Percentiles rank a stretch among this genome's conserved stretches.
Evolutionary conservation across 2,329 filamentous ascomycete genomes (phyloP).

Genomic region (Conoideocrella luteorostrata): DNA sequence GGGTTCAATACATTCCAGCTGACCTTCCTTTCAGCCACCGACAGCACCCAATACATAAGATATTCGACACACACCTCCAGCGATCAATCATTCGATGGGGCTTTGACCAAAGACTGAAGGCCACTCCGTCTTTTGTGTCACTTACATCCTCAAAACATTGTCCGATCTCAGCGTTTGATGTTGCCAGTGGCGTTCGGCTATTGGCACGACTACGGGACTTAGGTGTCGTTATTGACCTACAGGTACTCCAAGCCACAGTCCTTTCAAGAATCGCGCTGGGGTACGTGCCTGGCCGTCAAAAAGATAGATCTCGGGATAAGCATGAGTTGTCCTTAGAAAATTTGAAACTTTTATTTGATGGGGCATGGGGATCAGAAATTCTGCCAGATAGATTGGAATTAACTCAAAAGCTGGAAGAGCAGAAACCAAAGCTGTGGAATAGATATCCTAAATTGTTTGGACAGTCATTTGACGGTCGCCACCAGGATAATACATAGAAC

Average conservation of each 20-base stretch:
- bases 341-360: slow-evolving; percentile 26
- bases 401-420: slow-evolving; percentile 20
- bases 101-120: slow-evolving; percentile 32
- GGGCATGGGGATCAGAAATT: slow-evolving; percentile 28
- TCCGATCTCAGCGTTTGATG: slow-evolving; percentile 20
- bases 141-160: slow-evolving; percentile 9
- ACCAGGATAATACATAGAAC: not conserved
- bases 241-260: slow-evolving; percentile 22
- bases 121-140: slow-evolving; percentile 12
- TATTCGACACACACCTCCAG: slow-evolving; percentile 37
- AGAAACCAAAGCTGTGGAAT: slow-evolving; percentile 23
- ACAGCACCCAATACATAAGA: slow-evolving; percentile 39
- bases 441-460: slow-evolving; percentile 22
- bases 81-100: slow-evolving; percentile 37
- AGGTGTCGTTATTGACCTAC: slow-evolving; percentile 28
- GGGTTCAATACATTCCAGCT: slow-evolving; percentile 22
- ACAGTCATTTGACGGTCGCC: slow-evolving; percentile 18
- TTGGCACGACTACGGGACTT: slow-evolving; percentile 27
- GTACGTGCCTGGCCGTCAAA: slow-evolving; percentile 20
- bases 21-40: slow-evolving; percentile 36
- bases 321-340: slow-evolving; percentile 23
- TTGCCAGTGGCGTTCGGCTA: slow-evolving; percentile 30
- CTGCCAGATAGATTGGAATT: slow-evolving; percentile 19
- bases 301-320: slow-evolving; percentile 22
- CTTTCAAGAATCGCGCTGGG: slow-evolving; percentile 24